Base-by-base conservation (phyloP, 2,329 filamentous ascomycete genomes). In the Xylariales sp. region DNA sequence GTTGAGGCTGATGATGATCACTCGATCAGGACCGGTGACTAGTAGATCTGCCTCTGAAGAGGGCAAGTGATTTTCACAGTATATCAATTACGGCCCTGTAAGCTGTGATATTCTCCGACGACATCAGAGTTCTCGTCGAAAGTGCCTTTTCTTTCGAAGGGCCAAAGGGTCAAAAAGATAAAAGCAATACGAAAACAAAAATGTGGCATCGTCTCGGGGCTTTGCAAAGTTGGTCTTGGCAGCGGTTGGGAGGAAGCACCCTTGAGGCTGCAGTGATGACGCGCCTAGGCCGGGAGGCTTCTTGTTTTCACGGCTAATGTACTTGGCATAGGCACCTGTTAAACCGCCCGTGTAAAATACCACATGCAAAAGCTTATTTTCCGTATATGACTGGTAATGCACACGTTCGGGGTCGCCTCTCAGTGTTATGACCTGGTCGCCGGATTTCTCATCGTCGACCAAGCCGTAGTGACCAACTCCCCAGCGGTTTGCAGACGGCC, bases 1-100 rank as follows among this genome's bases (percentile, higher is more conserved):
- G 18, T 62, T 62, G 64, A 62, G 48, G 64, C 64, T 57, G 54
- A 59, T 49, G 64, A 67, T 58, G 64, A 67, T 67, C 64, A 36
- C 46, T 49, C 8, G 54, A 57, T 41, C 39, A 23, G 9, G 39
- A 5, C 36, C 36, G 9, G 39, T 45, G 41, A 57, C 58, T 62
- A 58, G 53, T 53, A 62, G 64, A 67, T 62, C 64, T 9, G 48
- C 18, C 43, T 53, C 57, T 57, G 10, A 53, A 53, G 58, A 58
- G 4, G 41, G 64, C 9, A 62, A 62, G 2, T 62, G 58, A 62
- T 66, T 57, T 41, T 52, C 63, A 18, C 28, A 43, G 46, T 12
- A 56, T 50, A 36, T 53, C 7, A 39, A 53, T 61, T 52, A 12
- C 18, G 8, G 12, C 36, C 14, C 8, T 46, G n/a, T 36, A n/a